phyloP scores from a whole-genome alignment of 2,329 filamentous ascomycete species.

The Monosporascus sp. region DNA sequence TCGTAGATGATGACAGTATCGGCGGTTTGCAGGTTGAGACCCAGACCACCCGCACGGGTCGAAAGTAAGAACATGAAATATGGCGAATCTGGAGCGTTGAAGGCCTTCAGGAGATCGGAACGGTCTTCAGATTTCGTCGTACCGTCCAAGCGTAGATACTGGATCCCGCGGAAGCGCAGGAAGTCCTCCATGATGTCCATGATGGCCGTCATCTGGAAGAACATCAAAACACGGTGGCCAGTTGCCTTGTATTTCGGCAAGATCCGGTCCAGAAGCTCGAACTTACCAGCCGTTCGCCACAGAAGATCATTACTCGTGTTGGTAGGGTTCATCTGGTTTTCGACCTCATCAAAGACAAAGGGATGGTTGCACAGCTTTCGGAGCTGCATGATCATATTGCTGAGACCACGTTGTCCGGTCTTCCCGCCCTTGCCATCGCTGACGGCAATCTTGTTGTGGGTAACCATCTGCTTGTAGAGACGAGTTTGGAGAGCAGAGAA shows the following conservation, averaged over 20 bases:
- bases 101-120: conserved; percentile 79
- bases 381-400: conserved; percentile 99
- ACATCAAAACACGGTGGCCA: conserved; percentile 95
- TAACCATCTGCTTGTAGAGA: conserved; percentile 96
- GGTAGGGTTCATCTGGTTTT: conserved; percentile 93
- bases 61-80: conserved; percentile 99
- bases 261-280: conserved; percentile 87
- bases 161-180: conserved; percentile 72
- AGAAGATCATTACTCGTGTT: conserved; percentile 86
- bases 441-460: conserved; percentile 88
- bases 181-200: conserved; percentile 99
- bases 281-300: conserved; percentile 95
- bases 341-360: conserved; percentile 96
- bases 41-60: conserved; percentile 94
- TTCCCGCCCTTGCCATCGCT: conserved; percentile 94
- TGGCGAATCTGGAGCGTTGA: conserved; percentile 84
- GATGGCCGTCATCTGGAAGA: conserved; percentile 99
- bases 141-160: conserved; percentile 90
- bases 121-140: conserved; percentile 97
- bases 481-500: conserved; percentile 92
- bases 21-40: conserved; percentile 93
- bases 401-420: conserved; percentile 86
- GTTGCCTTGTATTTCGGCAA: conserved; percentile 89
- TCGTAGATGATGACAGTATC: conserved; percentile 99
- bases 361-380: conserved; percentile 98